Evolutionary conservation across 2,329 filamentous ascomycete species (phyloP).

Genomic region (Xylaria arbuscula): DNA sequence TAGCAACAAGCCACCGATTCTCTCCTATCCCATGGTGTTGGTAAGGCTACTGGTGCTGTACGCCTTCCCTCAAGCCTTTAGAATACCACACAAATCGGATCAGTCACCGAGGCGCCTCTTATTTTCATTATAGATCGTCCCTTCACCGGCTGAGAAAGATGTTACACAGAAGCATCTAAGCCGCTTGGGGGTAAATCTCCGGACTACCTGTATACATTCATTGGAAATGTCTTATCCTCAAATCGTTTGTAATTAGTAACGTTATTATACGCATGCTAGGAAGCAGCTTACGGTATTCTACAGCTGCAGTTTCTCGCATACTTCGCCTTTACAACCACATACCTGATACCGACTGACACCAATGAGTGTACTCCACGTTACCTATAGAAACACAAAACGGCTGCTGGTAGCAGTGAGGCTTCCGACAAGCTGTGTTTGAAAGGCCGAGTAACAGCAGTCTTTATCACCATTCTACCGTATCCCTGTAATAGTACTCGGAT

Average conservation of each 20-base stretch:
- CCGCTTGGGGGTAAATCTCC: constrained; percentile 2
- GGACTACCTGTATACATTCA: neutral
- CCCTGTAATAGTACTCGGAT: neutral
- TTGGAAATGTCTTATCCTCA: neutral
- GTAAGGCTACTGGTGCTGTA: neutral
- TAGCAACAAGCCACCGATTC: neutral
- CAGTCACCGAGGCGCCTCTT: neutral
- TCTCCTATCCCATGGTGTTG: neutral
- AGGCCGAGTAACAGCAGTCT: too few relatives aligned
- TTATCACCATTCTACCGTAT: too few relatives aligned
- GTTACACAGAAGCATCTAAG: constrained; percentile 4
- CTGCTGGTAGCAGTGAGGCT: neutral
- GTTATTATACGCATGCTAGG: neutral
- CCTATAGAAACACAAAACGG: neutral
- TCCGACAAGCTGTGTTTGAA: too few relatives aligned
- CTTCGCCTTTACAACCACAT: neutral
- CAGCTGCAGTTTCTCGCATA: neutral
- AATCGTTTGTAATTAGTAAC: too few relatives aligned
- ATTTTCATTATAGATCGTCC: neutral
- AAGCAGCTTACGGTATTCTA: neutral
- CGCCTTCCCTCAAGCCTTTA: neutral
- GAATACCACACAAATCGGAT: neutral
- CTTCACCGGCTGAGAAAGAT: neutral
- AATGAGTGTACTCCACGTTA: neutral
- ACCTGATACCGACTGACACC: neutral